These are phyloP conservation scores for Solanum pennellii DNA, from an alignment of 257 asterid genomes.

Conservation along the genomic window DNA sequence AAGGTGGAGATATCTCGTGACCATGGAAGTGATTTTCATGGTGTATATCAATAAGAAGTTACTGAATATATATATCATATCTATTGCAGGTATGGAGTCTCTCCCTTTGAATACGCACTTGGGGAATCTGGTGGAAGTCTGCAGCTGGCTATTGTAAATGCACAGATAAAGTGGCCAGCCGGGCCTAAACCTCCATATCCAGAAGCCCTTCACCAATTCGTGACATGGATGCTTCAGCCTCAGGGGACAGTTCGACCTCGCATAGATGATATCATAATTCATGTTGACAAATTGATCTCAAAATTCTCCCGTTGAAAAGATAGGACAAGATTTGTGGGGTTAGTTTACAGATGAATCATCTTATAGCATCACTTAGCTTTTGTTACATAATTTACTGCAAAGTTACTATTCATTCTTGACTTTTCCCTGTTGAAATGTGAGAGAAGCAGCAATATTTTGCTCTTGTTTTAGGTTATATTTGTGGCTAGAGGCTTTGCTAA, in stretches of 20 bases:
- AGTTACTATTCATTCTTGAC: background rate
- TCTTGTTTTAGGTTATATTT: background rate
- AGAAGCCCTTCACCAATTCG: constrained; percentile 87
- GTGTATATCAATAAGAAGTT: background rate
- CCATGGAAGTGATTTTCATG: background rate
- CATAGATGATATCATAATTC: constrained; percentile 76
- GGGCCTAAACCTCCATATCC: constrained; percentile 88
- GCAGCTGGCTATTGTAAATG: constrained; percentile 85
- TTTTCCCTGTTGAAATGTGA: background rate
- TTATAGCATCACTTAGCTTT: background rate
- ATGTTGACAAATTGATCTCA: constrained; percentile 79
- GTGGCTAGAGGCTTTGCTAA: background rate
- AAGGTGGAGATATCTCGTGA: background rate
- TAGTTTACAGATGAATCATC: constrained; percentile 1
- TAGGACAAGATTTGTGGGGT: background rate
- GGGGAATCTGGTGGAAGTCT: constrained; percentile 98
- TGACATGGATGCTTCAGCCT: constrained; percentile 98
- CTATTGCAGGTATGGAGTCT: constrained; percentile 70
- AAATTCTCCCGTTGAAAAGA: constrained; percentile 51
- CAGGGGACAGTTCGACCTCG: constrained; percentile 79
- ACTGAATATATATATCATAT: background rate
- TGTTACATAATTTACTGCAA: background rate
- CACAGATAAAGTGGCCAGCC: constrained; percentile 88
- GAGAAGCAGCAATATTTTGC: background rate
- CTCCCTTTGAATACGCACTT: constrained; percentile 90